Base-by-base conservation (phyloP, 2,329 filamentous ascomycete species). In the Botrytis cinerea region DNA sequence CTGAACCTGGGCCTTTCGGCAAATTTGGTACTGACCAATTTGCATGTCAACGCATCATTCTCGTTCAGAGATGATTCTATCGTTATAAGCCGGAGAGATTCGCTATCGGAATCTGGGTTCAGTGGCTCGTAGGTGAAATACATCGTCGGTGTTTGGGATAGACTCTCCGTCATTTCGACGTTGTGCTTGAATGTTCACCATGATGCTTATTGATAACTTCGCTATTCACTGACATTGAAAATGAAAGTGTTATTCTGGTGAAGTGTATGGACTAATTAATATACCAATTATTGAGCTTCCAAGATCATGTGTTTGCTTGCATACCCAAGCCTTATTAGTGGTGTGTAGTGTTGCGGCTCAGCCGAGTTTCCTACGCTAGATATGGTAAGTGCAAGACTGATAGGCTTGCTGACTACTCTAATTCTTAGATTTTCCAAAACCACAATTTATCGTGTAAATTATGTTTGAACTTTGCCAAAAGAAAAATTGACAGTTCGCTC, bases 1-100 rank as follows among this genome's bases (percentile, higher is more conserved):
- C 77, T 71, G 67, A 75, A 80, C 25, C 68, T 74, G 2, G 76
- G 76, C 35, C 66, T 72, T 4, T 75, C 70, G 7, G 48, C 74
- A 43, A 79, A 77, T 18, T 61, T 67, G 20, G 7, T 40, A 60
- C 67, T 69, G 20, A 16, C 14, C 5, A 73, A 40, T 28, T 20
- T 48, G 40, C 59, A 61, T 1, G 12, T 38, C 25, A 67, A 28
- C 25, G 14, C 12, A 66, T 35, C 43, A 22, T n/a, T 32, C 14
- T n/a, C 3, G 10, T 51, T 18, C 22, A 16, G 25, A 2, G 28
- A 35, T 6, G 28, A 12, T 6, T 67, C 28, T 48, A 70, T 18
- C 8, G 5, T n/a, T n/a, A 73, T 0, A 12, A 64, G 18, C 32
- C 59, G 12, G 9, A 48, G 70, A 35, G 62, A 40, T 12, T 73